Percentiles rank a stretch among this genome's conserved stretches.
Evolutionary conservation across 208 protist genomes (phyloP).

Genomic region (Crithidia bombi): DNA sequence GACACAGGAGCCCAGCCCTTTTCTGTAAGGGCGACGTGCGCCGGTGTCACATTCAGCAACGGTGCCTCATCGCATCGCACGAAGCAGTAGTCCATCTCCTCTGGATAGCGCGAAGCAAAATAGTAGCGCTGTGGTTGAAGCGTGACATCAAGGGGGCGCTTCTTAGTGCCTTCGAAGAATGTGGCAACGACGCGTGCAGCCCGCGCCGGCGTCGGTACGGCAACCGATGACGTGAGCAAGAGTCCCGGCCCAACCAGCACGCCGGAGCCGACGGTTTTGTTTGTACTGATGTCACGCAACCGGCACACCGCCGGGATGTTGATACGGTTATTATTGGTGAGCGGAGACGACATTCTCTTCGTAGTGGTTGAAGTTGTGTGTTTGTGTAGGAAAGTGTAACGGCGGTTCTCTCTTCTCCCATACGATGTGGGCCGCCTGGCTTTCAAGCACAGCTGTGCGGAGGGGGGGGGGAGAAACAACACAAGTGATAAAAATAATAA

Average conservation of each 20-base stretch:
- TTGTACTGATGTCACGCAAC: slow-evolving; percentile 41
- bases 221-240: slow-evolving; percentile 72
- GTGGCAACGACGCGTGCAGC: slow-evolving; percentile 62
- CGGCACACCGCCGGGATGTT: slow-evolving; percentile 92
- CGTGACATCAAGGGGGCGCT: slow-evolving; percentile 61
- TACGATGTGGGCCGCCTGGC: no score
- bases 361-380: no score
- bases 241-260: slow-evolving; percentile 72
- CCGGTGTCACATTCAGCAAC: slow-evolving; percentile 79
- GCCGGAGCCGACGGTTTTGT: slow-evolving; percentile 65
- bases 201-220: slow-evolving; percentile 16
- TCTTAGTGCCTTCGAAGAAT: slow-evolving; percentile 93
- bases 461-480: no score
- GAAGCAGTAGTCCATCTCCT: slow-evolving; percentile 92
- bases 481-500: not conserved
- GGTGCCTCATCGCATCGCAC: slow-evolving; percentile 76
- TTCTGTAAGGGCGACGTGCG: slow-evolving; percentile 66
- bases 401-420: not conserved
- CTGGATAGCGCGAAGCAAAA: slow-evolving; percentile 80
- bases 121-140: slow-evolving; percentile 77
- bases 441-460: no score
- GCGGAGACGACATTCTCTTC: slow-evolving; percentile 43
- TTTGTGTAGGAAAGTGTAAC: not conserved
- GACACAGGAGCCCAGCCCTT: slow-evolving; percentile 79
- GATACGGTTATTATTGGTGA: slow-evolving; percentile 69